These are phyloP conservation scores for Barnettozyma sucrosica DNA, from an alignment of 805 yeast species.

Conservation along the genomic window DNA sequence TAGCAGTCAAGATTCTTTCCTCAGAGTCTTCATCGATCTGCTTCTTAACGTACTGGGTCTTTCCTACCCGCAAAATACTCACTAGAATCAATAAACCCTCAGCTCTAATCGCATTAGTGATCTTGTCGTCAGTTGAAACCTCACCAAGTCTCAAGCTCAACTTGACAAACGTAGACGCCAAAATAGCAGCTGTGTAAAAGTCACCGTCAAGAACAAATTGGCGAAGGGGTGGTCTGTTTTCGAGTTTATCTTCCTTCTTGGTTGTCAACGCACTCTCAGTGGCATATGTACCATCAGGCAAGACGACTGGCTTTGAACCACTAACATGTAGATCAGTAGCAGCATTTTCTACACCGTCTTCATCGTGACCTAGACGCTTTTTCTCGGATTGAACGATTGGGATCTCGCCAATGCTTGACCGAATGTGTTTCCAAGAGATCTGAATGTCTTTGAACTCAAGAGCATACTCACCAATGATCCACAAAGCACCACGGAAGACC, in stretches of 20 bases:
- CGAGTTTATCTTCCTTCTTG: constrained; percentile 31
- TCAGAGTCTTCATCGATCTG: constrained; percentile 93
- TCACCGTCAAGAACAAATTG: constrained; percentile 80
- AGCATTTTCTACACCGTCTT: constrained; percentile 18
- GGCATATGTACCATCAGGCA: constrained; percentile 99
- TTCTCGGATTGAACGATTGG: constrained; percentile 79
- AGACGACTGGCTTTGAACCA: constrained; percentile 65
- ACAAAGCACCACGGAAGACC: constrained; percentile 86
- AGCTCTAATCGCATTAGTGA: constrained; percentile 81
- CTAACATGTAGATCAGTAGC: constrained; percentile 28
- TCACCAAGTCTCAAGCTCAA: constrained; percentile 71
- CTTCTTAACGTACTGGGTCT: constrained; percentile 59
- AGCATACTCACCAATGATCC: constrained; percentile 95
- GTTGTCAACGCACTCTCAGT: constrained; percentile 79
- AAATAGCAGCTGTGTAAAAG: constrained; percentile 82
- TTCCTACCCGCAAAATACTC: constrained; percentile 83
- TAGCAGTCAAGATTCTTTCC: constrained; percentile 88
- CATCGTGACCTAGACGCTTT: constrained; percentile 31
- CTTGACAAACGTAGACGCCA: constrained; percentile 85
- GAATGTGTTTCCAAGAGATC: constrained; percentile 80
- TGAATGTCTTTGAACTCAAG: constrained; percentile 65
- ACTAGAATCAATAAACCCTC: constrained; percentile 93
- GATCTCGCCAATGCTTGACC: constrained; percentile 81
- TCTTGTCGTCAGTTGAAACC: constrained; percentile 45
- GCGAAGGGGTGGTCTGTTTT: constrained; percentile 68